Evolutionary conservation across 176 grass and related monocot species (phyloP).

Genomic region (Oryza officinalis): DNA sequence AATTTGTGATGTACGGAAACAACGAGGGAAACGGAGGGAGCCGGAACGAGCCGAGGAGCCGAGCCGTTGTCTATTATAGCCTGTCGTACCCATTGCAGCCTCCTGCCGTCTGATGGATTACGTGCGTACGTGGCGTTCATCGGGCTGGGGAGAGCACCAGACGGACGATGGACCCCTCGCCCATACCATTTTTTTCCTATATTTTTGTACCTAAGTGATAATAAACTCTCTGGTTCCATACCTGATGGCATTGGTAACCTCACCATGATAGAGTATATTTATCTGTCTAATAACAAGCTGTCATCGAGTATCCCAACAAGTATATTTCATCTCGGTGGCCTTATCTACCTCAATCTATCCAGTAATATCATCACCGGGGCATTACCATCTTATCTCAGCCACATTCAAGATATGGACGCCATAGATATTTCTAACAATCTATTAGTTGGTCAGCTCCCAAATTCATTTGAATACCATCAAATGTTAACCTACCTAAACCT

Average conservation of each 20-base stretch:
- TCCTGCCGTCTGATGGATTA: too few species aligned
- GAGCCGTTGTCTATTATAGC: too few species aligned
- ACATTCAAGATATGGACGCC: background rate
- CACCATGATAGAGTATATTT: background rate
- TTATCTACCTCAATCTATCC: background rate
- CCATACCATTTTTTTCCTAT: too few species aligned
- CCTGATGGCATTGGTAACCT: constrained; percentile 2
- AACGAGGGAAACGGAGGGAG: too few species aligned
- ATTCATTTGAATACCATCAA: background rate
- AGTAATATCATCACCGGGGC: background rate
- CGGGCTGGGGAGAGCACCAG: too few species aligned
- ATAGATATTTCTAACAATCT: background rate
- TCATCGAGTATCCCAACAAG: background rate
- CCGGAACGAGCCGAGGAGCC: too few species aligned
- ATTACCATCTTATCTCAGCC: background rate
- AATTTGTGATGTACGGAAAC: too few species aligned
- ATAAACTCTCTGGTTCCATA: constrained; percentile 7
- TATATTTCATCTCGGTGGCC: background rate
- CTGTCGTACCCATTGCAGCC: too few species aligned
- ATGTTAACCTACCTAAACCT: background rate
- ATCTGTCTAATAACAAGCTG: background rate
- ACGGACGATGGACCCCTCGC: too few species aligned
- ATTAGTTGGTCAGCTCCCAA: background rate
- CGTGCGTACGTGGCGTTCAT: too few species aligned
- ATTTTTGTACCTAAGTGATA: background rate